phyloP scores from a whole-genome alignment of 495 filamentous ascomycete genomes.

The Aspergillus funiculosus region DNA sequence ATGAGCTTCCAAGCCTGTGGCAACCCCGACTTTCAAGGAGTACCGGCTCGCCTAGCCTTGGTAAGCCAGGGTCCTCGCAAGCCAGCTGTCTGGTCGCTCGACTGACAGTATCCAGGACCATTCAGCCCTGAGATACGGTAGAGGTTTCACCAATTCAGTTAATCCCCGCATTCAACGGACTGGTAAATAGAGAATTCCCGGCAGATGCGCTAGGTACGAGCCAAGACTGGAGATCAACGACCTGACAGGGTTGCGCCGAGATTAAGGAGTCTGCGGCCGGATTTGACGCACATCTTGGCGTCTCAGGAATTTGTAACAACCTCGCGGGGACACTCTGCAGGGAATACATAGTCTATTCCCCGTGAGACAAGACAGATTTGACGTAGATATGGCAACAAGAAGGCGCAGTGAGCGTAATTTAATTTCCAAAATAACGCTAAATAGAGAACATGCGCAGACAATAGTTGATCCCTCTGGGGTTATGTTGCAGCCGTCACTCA shows the following conservation, averaged over 20 bases:
- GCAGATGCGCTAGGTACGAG: background rate
- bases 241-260: constrained; percentile 1
- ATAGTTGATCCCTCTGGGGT: no score
- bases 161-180: background rate
- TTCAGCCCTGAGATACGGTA: constrained; percentile 5
- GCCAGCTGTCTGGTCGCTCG: background rate
- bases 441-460: no score
- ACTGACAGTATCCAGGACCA: background rate
- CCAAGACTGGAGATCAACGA: constrained; percentile 1
- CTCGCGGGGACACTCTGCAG: no score
- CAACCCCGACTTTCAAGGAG: no score
- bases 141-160: background rate
- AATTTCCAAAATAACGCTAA: no score
- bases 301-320: constrained; percentile 10
- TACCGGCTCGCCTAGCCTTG: no score
- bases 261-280: constrained; percentile 1
- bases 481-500: no score
- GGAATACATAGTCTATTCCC: no score
- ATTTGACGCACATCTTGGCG: constrained; percentile 11
- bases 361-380: no score
- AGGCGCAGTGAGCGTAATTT: no score
- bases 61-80: constrained; percentile 1
- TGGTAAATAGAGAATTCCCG: background rate
- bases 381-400: no score
- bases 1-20: no score